Percentiles rank a stretch among this genome's conserved stretches.
These are phyloP conservation scores for Trifolium repens DNA, from an alignment of 306 rosid genomes.

Conservation along the genomic window DNA sequence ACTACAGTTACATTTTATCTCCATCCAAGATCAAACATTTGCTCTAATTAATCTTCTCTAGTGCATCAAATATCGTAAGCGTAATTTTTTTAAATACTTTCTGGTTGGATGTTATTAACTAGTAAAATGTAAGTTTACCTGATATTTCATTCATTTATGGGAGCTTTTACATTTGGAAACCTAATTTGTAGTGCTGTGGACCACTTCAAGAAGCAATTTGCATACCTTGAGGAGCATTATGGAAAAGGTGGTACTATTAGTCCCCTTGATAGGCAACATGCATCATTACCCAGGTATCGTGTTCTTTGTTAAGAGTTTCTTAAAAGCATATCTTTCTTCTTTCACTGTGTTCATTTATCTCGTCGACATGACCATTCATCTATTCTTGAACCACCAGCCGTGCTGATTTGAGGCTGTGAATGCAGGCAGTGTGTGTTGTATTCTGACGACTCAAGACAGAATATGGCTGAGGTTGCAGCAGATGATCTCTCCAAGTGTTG, in stretches of 20 bases:
- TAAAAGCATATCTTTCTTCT: constrained; percentile 14
- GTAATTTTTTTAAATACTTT: background rate
- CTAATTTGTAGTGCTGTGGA: constrained; percentile 79
- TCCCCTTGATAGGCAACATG: constrained; percentile 95
- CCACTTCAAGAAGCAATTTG: constrained; percentile 98
- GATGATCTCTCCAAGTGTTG: constrained; percentile 82
- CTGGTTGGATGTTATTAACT: background rate
- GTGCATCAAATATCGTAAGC: constrained; percentile 1
- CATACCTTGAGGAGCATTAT: constrained; percentile 94
- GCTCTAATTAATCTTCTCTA: constrained; percentile 13
- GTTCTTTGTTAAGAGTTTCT: constrained; percentile 10
- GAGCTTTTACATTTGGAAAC: constrained; percentile 16
- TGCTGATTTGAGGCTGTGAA: constrained; percentile 46
- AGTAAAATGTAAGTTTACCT: constrained; percentile 18
- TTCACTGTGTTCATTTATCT: constrained; percentile 20
- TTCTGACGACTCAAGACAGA: constrained; percentile 65
- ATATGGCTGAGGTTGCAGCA: constrained; percentile 69
- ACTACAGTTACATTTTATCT: background rate
- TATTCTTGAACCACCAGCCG: constrained; percentile 11
- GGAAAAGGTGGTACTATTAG: constrained; percentile 80
- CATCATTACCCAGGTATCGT: constrained; percentile 89
- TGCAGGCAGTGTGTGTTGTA: constrained; percentile 80
- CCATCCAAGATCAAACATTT: constrained; percentile 4
- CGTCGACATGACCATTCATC: constrained; percentile 10
- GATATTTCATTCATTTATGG: constrained; percentile 8